A percentile compares a stretch with the other conserved stretches of the same genome.
Conservation (phyloP, 192 early-diverging fungal genomes). For the Glomus cerebriforme region DNA sequence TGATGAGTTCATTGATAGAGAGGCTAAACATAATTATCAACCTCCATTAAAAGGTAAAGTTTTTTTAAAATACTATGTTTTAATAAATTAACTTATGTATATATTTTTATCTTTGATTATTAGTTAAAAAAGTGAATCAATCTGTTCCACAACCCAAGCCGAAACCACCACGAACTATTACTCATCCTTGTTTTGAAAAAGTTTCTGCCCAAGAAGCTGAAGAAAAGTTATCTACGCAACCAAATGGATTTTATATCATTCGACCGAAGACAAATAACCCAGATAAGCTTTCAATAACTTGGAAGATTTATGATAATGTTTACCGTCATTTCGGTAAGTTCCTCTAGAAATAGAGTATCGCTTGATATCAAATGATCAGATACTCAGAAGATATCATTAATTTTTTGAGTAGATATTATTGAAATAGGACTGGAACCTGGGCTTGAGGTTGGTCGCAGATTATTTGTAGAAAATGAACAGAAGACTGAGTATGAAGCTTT, state of each 20-base stretch:
- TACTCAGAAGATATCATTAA: not conserved
- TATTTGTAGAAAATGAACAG: slow-evolving; percentile 67
- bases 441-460: slow-evolving; percentile 60
- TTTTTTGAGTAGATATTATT: slow-evolving; percentile 56
- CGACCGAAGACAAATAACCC: slow-evolving; percentile 88
- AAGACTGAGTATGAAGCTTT: slow-evolving; percentile 76
- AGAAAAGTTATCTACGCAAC: slow-evolving; percentile 65
- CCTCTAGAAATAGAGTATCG: too few species aligned
- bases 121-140: slow-evolving; percentile 72
- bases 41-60: not conserved
- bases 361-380: not conserved
- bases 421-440: slow-evolving; percentile 61
- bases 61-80: not conserved
- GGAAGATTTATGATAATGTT: slow-evolving; percentile 85
- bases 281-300: slow-evolving; percentile 89
- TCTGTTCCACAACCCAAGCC: not conserved
- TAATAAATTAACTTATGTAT: not conserved
- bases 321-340: slow-evolving; percentile 82
- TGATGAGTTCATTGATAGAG: not conserved
- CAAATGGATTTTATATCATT: slow-evolving; percentile 80
- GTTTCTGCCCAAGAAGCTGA: slow-evolving; percentile 73
- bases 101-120: slow-evolving; percentile 72
- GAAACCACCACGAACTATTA: not conserved
- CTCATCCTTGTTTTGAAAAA: slow-evolving; percentile 80
- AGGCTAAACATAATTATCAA: not conserved